Evolutionary conservation across 2,329 filamentous ascomycete species (phyloP).

Genomic region (Alternaria arborescens): DNA sequence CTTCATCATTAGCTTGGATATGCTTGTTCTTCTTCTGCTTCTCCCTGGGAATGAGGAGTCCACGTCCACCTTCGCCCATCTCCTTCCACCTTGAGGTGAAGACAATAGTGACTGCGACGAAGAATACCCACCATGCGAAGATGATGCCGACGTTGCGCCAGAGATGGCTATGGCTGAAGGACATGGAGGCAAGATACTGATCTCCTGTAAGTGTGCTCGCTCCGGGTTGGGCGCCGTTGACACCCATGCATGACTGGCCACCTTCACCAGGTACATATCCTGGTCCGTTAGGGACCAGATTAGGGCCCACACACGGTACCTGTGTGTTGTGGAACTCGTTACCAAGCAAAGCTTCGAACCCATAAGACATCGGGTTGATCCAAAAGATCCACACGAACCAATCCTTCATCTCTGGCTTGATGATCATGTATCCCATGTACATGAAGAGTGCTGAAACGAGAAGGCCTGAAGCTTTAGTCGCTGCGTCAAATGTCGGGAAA

Average conservation of each 20-base stretch:
- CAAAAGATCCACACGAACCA: slow-evolving; percentile 88
- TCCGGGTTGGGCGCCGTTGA: slow-evolving; percentile 63
- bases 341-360: slow-evolving; percentile 77
- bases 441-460: slow-evolving; percentile 64
- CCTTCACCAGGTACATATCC: slow-evolving; percentile 54
- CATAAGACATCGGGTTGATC: slow-evolving; percentile 77
- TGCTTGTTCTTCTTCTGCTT: slow-evolving; percentile 27
- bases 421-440: slow-evolving; percentile 65
- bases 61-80: slow-evolving; percentile 59
- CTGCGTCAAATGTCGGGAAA: slow-evolving; percentile 68
- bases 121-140: slow-evolving; percentile 51
- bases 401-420: slow-evolving; percentile 68
- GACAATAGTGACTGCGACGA: slow-evolving; percentile 64
- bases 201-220: slow-evolving; percentile 62
- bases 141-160: slow-evolving; percentile 56
- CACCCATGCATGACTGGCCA: slow-evolving; percentile 64
- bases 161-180: slow-evolving; percentile 36
- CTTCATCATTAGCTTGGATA: slow-evolving; percentile 56
- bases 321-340: slow-evolving; percentile 76
- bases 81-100: slow-evolving; percentile 67
- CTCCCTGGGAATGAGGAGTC: slow-evolving; percentile 66
- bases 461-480: slow-evolving; percentile 61
- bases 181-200: slow-evolving; percentile 63
- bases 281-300: slow-evolving; percentile 59
- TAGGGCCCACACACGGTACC: slow-evolving; percentile 62